Base-by-base conservation (phyloP, 306 rosid species). In the Arachis hypogaea region DNA sequence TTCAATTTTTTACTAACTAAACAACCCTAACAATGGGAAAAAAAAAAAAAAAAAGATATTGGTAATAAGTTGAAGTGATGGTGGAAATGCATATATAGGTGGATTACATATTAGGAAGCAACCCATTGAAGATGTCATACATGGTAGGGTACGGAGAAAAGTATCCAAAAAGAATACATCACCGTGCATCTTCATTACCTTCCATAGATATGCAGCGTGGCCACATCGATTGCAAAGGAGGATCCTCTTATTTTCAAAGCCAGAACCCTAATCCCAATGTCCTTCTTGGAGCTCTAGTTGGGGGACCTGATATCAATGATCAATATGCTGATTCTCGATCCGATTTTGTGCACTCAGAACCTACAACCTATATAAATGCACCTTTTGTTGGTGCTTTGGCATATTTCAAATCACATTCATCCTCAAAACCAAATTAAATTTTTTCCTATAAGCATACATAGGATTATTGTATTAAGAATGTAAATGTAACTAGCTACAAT, bases 301-400 rank as follows among this genome's bases (percentile, higher is more conserved):
- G 90, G 7, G 95, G 92, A 3, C 95, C 92, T 18, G 80, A 76
- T 78, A 9, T 57, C n/a, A 65, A 60, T 0, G 95, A 89, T 65
- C 78, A 69, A 0, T 89, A 79, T n/a, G 5, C 14, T 30, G 88
- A 89, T 80, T 85, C 87, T 63, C 79, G 95, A 49, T 4, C n/a
- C 9, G 79, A 89, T 76, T 80, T 83, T 80, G 73, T 11, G 9
- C 87, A 83, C 1, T 82, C 95, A 0, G 87, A 89, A 78, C 95
- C 92, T 2, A 73, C 90, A 7, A 85, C 95, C 0, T 89, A 87
- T 67, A 80, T 89, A 43, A 89, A 89, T 82, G 89, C 95, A 16
- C 90, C 92, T 51, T 72, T 85, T 33, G 90, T 89, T 2, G 95
- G 92, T 14, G 71, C 73, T 65, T 78, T 89, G 76, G 90, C 92